Evolutionary conservation across 1,284 basidiomycete species (phyloP), one percentile per base, ranked within the genome.

Genomic region (Flammula alnicola): DNA sequence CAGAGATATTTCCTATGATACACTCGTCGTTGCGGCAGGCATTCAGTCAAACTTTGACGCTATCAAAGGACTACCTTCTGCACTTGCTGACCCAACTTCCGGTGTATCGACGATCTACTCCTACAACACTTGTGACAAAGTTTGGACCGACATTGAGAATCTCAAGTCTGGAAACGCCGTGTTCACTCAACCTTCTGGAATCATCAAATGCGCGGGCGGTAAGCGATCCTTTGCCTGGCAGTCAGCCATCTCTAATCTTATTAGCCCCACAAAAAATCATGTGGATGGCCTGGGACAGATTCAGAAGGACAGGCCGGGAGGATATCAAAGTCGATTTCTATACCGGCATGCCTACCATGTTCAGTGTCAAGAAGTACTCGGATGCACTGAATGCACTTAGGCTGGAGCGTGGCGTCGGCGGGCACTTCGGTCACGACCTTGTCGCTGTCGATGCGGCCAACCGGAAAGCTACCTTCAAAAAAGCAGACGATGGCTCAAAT

Each of bases 61-160:
- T 25, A 86, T 98, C 59, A 74, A 84, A 58, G 95, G 95, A 5
- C 77, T 99, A 7, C 69, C 82, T 17, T 78, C 83, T 55, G 96
- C 94, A 0, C 79, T 99, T 19, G 75, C 77, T 22, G 85, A 95
- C 67, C 79, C 90, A 10, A 68, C 72, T 3, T 89, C 88, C 4
- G 88, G 88, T n/a, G 94, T 98, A 31, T 90, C 91, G 4, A 89
- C 89, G n/a, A 97, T 97, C 57, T 98, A 98, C 75, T 90, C 87
- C 0, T 92, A 90, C 67, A 81, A 90, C 45, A 90, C 90, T 9
- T 91, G 86, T 63, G 91, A 96, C 71, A 95, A 93, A 71, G 83
- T 84, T 3, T 95, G 91, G 91, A 72, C 77, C 42, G 83, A 93
- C 59, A 85, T 96, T 40, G 82, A 91, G 51, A 75, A 78, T 7